Evolutionary conservation across 305 asterid genomes (phyloP), one percentile per base, ranked within the genome.

Genomic region (Euphrasia arctica): DNA sequence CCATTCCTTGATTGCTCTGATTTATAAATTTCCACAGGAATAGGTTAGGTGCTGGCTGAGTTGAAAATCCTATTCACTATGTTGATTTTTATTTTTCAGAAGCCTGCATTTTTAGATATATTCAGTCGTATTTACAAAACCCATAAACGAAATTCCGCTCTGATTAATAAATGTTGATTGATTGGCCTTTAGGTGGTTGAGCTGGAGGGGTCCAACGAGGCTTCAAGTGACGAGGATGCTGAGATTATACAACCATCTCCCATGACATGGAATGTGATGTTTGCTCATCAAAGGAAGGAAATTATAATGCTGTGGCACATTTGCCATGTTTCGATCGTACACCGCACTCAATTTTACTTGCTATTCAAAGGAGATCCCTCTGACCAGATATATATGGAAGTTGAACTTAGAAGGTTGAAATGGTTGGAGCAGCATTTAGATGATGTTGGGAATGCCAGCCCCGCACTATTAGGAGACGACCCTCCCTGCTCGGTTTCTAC

Each of bases 401-500:
- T 93, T 6, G 98, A 93, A 66, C 86, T 90, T 7, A 75, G 90
- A 76, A 79, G 96, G 73, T 67, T 90, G 73, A 88, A 81, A 79
- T 93, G 96, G 97, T 72, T 90, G 78, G 98, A 93, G 73, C 96
- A 85, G 71, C 95, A 88, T 67, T 69, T 90, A 14, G 96, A 95
- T 14, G 92, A 90, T 56, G 80, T 93, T 13, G 98, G 97, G 14
- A 93, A 93, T 66, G 97, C 97, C 52, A 93, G 97, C 80, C 98
- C 98, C 1, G 98, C 97, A 0, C 96, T 93, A 65, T 78, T 93
- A 70, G 97, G 97, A 0, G 96, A 93, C 43, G 96, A 87, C 69
- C 95, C 97, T 28, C 89, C 97, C 28, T 64, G 89, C 82, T 83
- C 88, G 4, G 95, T 93, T 39, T 74, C 97, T 25, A 82, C 97